phyloP scores from a whole-genome alignment of 2,329 filamentous ascomycete species.

The Neofusicoccum laricinum region DNA sequence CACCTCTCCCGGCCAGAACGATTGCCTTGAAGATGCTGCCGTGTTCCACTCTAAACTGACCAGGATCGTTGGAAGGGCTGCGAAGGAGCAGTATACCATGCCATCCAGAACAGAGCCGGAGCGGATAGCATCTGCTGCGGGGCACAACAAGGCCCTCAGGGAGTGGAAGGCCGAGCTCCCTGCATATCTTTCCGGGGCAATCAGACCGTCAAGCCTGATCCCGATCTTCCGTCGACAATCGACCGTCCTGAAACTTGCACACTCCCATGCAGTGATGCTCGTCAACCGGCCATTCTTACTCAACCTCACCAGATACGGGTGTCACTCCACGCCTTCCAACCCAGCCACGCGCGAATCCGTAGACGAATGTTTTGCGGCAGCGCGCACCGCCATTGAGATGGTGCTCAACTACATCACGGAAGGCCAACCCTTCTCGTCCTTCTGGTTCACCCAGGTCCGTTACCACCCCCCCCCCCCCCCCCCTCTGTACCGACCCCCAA shows the following conservation, averaged over 20 bases:
- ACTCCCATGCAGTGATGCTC: conserved; percentile 35
- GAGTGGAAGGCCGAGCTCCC: conserved; percentile 37
- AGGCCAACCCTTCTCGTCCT: conserved; percentile 37
- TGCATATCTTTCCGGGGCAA: conserved; percentile 39
- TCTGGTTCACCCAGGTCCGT: conserved; percentile 44
- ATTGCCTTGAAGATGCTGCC: conserved; percentile 52
- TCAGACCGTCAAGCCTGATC: conserved; percentile 47
- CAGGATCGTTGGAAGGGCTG: not conserved
- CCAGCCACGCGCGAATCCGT: conserved; percentile 40
- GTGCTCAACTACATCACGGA: conserved; percentile 17
- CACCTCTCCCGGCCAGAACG: conserved; percentile 26
- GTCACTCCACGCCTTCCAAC: conserved; percentile 31
- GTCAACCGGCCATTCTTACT: conserved; percentile 31
- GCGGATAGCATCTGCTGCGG: conserved; percentile 38
- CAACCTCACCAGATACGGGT: conserved; percentile 7
- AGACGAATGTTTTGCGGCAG: conserved; percentile 24
- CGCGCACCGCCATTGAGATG: conserved; percentile 38
- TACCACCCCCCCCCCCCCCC: too few relatives aligned
- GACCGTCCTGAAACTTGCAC: conserved; percentile 16
- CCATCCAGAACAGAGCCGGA: conserved; percentile 27
- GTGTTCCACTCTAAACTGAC: conserved; percentile 46
- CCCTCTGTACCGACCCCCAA: not conserved
- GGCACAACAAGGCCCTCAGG: conserved; percentile 37
- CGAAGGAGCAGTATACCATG: conserved; percentile 25
- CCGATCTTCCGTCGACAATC: conserved; percentile 36